A percentile compares a stretch with the other conserved stretches of the same genome.
phyloP scores from a whole-genome alignment of 1,284 basidiomycete species.

The Crocinoboletus sp. region DNA sequence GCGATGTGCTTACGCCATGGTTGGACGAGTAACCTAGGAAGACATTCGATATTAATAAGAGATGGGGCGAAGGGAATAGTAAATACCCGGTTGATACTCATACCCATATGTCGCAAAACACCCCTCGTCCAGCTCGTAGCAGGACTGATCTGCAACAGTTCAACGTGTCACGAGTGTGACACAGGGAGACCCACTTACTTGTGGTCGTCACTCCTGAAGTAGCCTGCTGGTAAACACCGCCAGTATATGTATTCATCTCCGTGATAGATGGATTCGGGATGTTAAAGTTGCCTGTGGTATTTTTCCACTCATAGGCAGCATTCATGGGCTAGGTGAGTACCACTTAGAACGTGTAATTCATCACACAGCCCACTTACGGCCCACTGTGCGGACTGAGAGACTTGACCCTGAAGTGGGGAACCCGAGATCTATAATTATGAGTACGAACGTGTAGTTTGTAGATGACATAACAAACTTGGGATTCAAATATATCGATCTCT shows the following conservation, averaged over 20 bases:
- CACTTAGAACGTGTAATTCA: slow-evolving; percentile 6
- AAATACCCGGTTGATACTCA: slow-evolving; percentile 45
- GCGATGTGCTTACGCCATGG: slow-evolving; percentile 24
- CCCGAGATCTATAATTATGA: slow-evolving; percentile 33
- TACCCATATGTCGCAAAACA: slow-evolving; percentile 50
- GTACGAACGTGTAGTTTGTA: background rate
- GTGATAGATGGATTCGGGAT: slow-evolving; percentile 40
- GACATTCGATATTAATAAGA: slow-evolving; percentile 13
- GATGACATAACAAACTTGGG: slow-evolving; percentile 31
- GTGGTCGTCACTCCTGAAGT: slow-evolving; percentile 50
- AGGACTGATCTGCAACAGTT: slow-evolving; percentile 26
- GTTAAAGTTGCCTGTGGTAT: slow-evolving; percentile 37
- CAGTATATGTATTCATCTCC: slow-evolving; percentile 40
- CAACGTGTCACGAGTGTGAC: background rate
- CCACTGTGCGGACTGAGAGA: slow-evolving; percentile 47
- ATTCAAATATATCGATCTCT: slow-evolving; percentile 71
- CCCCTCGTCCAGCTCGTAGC: slow-evolving; percentile 30
- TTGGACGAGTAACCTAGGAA: slow-evolving; percentile 26
- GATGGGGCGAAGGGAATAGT: slow-evolving; percentile 5
- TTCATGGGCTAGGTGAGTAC: slow-evolving; percentile 27
- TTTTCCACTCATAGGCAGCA: slow-evolving; percentile 34
- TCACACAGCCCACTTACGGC: slow-evolving; percentile 35
- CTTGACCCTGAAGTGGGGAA: slow-evolving; percentile 32
- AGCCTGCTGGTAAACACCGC: slow-evolving; percentile 59
- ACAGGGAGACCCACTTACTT: slow-evolving; percentile 21